These are phyloP conservation scores for Ceratocystis destructans DNA, from an alignment of 2,329 filamentous ascomycete species.

Conservation along the genomic window DNA sequence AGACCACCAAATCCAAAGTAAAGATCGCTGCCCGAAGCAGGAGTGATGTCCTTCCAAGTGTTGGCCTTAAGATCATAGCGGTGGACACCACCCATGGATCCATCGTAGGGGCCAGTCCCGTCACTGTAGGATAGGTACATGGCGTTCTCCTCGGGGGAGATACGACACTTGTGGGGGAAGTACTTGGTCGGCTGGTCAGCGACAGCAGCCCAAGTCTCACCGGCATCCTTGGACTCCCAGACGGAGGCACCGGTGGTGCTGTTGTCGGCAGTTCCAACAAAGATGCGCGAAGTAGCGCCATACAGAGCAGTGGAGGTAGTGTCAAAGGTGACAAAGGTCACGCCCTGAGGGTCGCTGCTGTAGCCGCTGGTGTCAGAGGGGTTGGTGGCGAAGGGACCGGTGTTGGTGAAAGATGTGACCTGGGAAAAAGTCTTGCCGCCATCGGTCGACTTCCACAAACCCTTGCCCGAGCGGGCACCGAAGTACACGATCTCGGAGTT, in stretches of 20 bases:
- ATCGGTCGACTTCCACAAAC: conserved; percentile 45
- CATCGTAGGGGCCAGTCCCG: conserved; percentile 44
- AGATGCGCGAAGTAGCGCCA: conserved; percentile 42
- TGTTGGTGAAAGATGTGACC: conserved; percentile 37
- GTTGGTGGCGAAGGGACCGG: conserved; percentile 36
- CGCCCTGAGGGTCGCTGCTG: conserved; percentile 33
- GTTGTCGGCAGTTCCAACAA: conserved; percentile 42
- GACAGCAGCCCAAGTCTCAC: conserved; percentile 39
- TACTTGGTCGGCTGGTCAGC: conserved; percentile 36
- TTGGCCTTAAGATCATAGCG: conserved; percentile 37
- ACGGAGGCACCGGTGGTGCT: conserved; percentile 33
- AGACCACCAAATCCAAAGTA: conserved; percentile 44
- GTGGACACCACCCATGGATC: conserved; percentile 38
- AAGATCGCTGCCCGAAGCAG: conserved; percentile 33
- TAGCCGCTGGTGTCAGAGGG: conserved; percentile 33
- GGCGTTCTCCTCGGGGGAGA: conserved; percentile 38
- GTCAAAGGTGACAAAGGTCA: conserved; percentile 43
- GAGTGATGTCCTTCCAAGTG: conserved; percentile 44
- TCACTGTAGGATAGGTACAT: conserved; percentile 43
- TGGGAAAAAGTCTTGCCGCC: conserved; percentile 40
- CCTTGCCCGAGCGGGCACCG: conserved; percentile 44
- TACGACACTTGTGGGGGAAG: conserved; percentile 41
- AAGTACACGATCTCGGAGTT: conserved; percentile 45
- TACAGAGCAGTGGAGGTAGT: conserved; percentile 33
- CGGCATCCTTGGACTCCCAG: conserved; percentile 41